Evolutionary conservation across 2,329 filamentous ascomycete species (phyloP).

Genomic region (Pestalotiopsis sp.): DNA sequence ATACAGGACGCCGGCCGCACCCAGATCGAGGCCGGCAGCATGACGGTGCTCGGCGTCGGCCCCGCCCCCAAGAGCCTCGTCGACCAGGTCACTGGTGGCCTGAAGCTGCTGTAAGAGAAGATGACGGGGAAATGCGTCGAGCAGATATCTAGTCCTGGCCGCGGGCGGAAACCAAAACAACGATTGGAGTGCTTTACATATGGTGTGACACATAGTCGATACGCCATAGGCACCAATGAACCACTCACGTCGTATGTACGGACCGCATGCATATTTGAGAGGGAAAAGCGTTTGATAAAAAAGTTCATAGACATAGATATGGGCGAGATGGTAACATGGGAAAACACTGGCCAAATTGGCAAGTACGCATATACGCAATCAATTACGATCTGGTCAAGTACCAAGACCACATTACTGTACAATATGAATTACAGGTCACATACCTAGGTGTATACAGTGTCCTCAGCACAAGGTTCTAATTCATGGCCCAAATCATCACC

Average conservation of each 20-base stretch:
- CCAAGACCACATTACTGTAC: background rate
- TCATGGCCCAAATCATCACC: no score
- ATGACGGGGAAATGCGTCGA: no score
- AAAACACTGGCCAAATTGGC: background rate
- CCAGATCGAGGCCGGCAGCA: constrained; percentile 91
- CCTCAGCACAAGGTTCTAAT: no score
- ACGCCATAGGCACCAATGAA: background rate
- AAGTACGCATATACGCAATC: background rate
- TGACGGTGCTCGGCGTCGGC: constrained; percentile 86
- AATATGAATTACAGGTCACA: no score
- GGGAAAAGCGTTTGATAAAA: constrained; percentile 1
- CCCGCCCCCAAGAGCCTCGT: constrained; percentile 84
- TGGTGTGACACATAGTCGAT: background rate
- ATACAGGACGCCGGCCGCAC: constrained; percentile 96
- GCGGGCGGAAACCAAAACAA: background rate
- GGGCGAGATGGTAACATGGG: background rate
- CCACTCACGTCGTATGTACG: background rate
- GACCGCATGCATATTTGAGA: background rate
- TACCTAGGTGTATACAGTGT: no score
- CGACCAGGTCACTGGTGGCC: constrained; percentile 64
- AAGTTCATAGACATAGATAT: background rate
- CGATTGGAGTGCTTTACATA: background rate
- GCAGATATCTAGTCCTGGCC: background rate
- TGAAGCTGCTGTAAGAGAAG: constrained; percentile 30
- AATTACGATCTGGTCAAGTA: background rate